phyloP scores from a whole-genome alignment of 345 rosid genomes.

The Psidium friedrichsthalianum region DNA sequence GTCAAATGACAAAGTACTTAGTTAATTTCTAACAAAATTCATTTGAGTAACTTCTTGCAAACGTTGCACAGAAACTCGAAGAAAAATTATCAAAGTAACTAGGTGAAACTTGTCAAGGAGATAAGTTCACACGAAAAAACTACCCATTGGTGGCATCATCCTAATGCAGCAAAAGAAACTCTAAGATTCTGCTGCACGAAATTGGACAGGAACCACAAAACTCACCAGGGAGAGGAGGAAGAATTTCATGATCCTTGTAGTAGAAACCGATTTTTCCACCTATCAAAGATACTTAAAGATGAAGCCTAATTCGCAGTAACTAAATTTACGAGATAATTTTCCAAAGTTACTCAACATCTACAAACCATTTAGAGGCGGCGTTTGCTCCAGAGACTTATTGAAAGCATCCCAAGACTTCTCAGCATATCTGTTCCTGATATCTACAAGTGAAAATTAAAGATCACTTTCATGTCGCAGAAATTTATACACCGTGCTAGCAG shows the following conservation, averaged over 20 bases:
- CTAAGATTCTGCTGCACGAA: background rate
- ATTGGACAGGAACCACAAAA: background rate
- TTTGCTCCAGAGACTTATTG: conserved; percentile 53
- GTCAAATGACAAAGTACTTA: background rate
- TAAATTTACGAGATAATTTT: background rate
- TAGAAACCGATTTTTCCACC: conserved; percentile 95
- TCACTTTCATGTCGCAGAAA: background rate
- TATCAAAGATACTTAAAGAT: conserved; percentile 12
- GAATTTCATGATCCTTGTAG: conserved; percentile 93
- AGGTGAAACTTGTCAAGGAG: background rate
- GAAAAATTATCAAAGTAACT: background rate
- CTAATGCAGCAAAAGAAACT: background rate
- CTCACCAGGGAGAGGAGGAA: conserved; percentile 92
- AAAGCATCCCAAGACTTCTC: conserved; percentile 80
- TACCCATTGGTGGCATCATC: background rate
- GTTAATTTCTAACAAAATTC: background rate
- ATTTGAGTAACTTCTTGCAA: background rate
- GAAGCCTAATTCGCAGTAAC: background rate
- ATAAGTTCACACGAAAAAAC: background rate
- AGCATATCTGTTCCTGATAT: conserved; percentile 56
- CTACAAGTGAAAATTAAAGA: conserved; percentile 12
- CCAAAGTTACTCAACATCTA: background rate
- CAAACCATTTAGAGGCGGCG: conserved; percentile 72
- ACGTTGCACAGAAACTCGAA: background rate
- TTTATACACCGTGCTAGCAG: background rate